These are phyloP conservation scores for Ceratocystis variospora DNA, from an alignment of 2,329 filamentous ascomycete species.

Conservation along the genomic window DNA sequence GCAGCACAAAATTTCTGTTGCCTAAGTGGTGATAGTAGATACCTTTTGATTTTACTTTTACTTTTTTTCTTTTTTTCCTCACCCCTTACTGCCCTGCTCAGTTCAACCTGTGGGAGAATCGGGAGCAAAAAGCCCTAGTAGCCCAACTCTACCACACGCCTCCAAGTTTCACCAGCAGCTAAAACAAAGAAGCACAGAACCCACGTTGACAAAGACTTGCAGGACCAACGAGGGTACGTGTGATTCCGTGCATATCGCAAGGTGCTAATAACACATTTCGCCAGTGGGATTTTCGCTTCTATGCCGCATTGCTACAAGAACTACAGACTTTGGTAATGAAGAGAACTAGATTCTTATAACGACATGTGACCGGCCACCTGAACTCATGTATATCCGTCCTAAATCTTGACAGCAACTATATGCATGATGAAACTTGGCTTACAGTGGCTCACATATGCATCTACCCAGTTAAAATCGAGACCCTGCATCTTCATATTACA, in stretches of 20 bases:
- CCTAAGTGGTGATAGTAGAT: background rate
- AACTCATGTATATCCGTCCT: background rate
- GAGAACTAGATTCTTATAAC: background rate
- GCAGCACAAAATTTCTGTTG: background rate
- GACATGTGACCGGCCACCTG: background rate
- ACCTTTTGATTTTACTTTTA: background rate
- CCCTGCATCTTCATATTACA: background rate
- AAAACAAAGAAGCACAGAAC: background rate
- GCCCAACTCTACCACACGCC: background rate
- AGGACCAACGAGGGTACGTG: no score
- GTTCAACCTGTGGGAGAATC: background rate
- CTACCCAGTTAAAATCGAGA: background rate
- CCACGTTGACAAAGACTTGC: background rate
- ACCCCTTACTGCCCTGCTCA: background rate
- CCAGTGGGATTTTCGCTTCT: background rate
- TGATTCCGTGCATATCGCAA: background rate
- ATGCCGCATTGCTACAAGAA: no score
- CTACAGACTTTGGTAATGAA: background rate
- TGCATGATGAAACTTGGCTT: background rate
- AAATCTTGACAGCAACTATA: background rate
- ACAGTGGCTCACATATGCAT: background rate
- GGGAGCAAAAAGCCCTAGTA: background rate
- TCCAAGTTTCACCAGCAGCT: background rate
- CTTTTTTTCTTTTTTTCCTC: background rate
- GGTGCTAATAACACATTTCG: background rate